phyloP scores from a whole-genome alignment of 441 rosid genomes.

The Isatis lusitanica region DNA sequence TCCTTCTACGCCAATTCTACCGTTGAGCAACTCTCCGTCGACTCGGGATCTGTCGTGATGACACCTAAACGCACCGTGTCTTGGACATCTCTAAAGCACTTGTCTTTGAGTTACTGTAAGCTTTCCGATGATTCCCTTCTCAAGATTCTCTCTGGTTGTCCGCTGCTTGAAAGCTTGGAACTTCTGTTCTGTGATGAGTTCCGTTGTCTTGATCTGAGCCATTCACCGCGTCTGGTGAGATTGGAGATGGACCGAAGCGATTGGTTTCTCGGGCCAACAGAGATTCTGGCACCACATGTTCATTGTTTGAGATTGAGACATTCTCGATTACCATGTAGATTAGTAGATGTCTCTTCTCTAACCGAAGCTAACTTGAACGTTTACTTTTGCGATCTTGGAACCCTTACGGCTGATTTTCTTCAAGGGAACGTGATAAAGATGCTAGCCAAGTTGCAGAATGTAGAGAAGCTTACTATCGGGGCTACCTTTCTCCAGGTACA shows the following conservation, averaged over 20 bases:
- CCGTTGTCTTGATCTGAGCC: slow-evolving; percentile 29
- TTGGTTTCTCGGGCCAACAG: slow-evolving; percentile 23
- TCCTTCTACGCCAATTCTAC: slow-evolving; percentile 21
- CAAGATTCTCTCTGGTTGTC: slow-evolving; percentile 28
- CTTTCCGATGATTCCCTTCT: slow-evolving; percentile 25
- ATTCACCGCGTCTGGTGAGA: slow-evolving; percentile 10
- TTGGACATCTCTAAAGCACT: slow-evolving; percentile 23
- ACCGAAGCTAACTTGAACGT: slow-evolving; percentile 29
- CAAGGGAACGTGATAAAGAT: slow-evolving; percentile 24
- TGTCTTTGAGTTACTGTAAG: slow-evolving; percentile 33
- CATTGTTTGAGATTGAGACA: slow-evolving; percentile 29
- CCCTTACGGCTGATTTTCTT: slow-evolving; percentile 17
- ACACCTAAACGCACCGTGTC: slow-evolving; percentile 18
- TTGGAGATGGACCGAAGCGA: slow-evolving; percentile 31
- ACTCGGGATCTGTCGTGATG: slow-evolving; percentile 22
- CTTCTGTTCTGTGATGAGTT: slow-evolving; percentile 25
- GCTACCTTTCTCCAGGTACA: slow-evolving; percentile 37
- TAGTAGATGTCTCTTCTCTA: slow-evolving; percentile 29
- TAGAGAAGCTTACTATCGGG: slow-evolving; percentile 29
- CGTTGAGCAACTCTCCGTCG: slow-evolving; percentile 13
- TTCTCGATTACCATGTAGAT: slow-evolving; percentile 10
- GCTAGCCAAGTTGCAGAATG: slow-evolving; percentile 23
- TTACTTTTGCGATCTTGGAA: slow-evolving; percentile 30
- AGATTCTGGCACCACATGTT: slow-evolving; percentile 32
- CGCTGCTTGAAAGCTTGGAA: slow-evolving; percentile 26